Base-by-base conservation (phyloP, 139 green algal genomes). In the Gonium pectorale region DNA sequence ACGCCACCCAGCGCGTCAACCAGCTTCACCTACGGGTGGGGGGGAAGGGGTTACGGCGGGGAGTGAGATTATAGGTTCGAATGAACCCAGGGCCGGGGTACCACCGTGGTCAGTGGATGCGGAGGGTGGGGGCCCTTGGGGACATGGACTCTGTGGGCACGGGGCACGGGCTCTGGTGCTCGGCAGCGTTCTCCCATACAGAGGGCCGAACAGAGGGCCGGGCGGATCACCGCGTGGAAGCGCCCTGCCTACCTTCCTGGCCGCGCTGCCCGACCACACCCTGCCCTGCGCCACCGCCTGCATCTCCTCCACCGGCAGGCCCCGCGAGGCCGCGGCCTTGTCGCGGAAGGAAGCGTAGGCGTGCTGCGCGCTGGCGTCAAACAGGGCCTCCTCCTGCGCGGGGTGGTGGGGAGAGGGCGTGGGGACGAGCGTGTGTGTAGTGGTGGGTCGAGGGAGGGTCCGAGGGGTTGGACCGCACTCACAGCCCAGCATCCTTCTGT, bases 1-100 rank as follows among this genome's bases (percentile, higher is more conserved):
- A 99, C 67, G 40, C 97, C 96, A 8, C 97, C 97, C 68, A 98
- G 63, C 2, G 87, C 89, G 85, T 99, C 97, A 17, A 99, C 93
- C 84, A 99, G 91, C 13, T 35, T 8, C 13, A 68, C 66, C 79
- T 86, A 51, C 19, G 46, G 51, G 26, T 26, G n/a, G 52, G 29
- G 37, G 15, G 73, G 29, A 0, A 54, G 52, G 9, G 51, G 19
- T n/a, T n/a, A n/a, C n/a, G n/a, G n/a, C n/a, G n/a, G n/a, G n/a
- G n/a, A n/a, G n/a, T n/a, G n/a, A n/a, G n/a, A n/a, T n/a, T n/a
- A n/a, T n/a, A n/a, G n/a, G n/a, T n/a, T n/a, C n/a, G n/a, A n/a
- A n/a, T n/a, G n/a, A n/a, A n/a, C n/a, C n/a, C n/a, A n/a, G n/a
- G n/a, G n/a, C n/a, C n/a, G n/a, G n/a, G n/a, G n/a, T n/a, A n/a